These are phyloP conservation scores for Cornus controversa DNA, from an alignment of 148 eudicot genomes.

Conservation along the genomic window DNA sequence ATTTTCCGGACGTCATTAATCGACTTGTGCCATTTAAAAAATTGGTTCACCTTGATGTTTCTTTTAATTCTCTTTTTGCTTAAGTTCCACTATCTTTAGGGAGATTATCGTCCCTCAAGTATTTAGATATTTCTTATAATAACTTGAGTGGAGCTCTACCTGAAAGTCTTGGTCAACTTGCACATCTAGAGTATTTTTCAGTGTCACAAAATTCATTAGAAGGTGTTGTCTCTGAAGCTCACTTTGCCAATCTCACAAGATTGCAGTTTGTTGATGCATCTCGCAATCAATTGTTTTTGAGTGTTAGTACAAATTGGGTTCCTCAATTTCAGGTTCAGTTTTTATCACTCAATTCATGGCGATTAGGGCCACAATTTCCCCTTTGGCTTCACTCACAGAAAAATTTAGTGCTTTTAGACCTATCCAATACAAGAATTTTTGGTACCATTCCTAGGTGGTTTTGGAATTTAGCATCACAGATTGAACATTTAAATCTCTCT, in stretches of 20 bases:
- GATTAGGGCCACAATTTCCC: not conserved
- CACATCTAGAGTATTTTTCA: not conserved
- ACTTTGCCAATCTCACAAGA: no score
- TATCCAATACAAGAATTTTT: not conserved
- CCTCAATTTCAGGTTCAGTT: not conserved
- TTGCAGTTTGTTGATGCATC: not conserved
- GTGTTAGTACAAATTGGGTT: constrained; percentile 8
- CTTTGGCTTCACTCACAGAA: not conserved
- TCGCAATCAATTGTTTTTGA: not conserved
- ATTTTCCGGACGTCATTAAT: constrained; percentile 3
- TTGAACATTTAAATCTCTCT: not conserved
- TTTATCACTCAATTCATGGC: not conserved
- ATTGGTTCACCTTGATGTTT: no score
- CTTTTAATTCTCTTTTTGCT: no score
- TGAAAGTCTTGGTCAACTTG: constrained; percentile 10
- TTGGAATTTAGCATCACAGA: not conserved
- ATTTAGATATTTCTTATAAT: no score
- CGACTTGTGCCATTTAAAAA: not conserved
- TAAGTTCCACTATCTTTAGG: no score
- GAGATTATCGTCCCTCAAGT: no score
- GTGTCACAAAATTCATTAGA: no score
- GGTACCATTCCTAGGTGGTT: not conserved
- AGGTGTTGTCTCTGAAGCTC: no score
- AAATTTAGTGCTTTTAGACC: not conserved
- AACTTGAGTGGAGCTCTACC: not conserved